Evolutionary conservation across 805 yeast genomes (phyloP).

Genomic region (Kazachstania psychrophila): DNA sequence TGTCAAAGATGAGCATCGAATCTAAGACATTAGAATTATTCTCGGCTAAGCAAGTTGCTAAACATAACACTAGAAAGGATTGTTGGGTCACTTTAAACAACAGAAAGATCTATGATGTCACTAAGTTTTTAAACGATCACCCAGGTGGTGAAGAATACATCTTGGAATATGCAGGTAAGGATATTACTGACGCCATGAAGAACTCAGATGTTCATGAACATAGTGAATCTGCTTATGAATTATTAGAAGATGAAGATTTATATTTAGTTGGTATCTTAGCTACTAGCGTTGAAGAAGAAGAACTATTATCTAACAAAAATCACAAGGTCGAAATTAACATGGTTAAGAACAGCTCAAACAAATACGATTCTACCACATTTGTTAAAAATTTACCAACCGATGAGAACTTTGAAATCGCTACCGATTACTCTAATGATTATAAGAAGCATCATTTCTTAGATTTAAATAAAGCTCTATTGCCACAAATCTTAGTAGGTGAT

Average conservation of each 20-base stretch:
- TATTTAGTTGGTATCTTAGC: slow-evolving; percentile 79
- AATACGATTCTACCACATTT: slow-evolving; percentile 43
- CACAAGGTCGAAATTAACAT: slow-evolving; percentile 52
- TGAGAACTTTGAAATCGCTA: slow-evolving; percentile 62
- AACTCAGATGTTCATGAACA: slow-evolving; percentile 46
- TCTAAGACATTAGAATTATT: slow-evolving; percentile 48
- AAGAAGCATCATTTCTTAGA: slow-evolving; percentile 79
- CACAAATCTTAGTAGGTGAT: slow-evolving; percentile 67
- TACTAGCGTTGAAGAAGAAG: slow-evolving; percentile 65
- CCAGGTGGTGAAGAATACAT: slow-evolving; percentile 64
- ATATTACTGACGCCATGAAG: slow-evolving; percentile 55
- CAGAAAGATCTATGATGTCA: slow-evolving; percentile 78
- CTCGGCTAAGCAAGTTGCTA: slow-evolving; percentile 42
- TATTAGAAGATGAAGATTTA: slow-evolving; percentile 53
- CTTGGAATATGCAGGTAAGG: slow-evolving; percentile 70
- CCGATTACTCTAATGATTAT: slow-evolving; percentile 66
- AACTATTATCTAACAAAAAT: slow-evolving; percentile 52
- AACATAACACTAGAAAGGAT: slow-evolving; percentile 44
- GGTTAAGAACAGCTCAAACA: slow-evolving; percentile 21
- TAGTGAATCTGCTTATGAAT: not conserved
- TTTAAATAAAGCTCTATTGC: slow-evolving; percentile 66
- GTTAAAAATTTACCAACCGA: slow-evolving; percentile 60
- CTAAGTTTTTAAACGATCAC: slow-evolving; percentile 39
- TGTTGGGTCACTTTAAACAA: slow-evolving; percentile 77
- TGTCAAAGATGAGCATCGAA: slow-evolving; percentile 1